These are phyloP conservation scores for Blastocystis sp. DNA, from an alignment of 352 stramenopile species.

Conservation along the genomic window DNA sequence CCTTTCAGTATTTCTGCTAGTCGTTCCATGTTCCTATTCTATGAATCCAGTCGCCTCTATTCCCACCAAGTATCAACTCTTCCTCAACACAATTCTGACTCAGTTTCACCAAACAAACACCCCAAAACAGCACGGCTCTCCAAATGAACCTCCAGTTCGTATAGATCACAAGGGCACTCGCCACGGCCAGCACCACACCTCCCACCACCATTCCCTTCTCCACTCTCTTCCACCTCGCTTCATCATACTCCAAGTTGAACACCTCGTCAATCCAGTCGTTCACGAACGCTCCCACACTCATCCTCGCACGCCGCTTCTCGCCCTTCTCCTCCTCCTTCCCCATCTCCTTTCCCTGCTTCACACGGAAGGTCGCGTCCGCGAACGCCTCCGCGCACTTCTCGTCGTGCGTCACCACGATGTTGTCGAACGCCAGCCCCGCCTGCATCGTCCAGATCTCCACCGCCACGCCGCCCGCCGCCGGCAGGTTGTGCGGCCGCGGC, in stretches of 20 bases:
- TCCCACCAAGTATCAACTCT: conserved; percentile 6
- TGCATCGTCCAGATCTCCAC: too few species aligned
- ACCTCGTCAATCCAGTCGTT: too few species aligned
- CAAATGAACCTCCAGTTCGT: background rate
- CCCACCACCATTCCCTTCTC: background rate
- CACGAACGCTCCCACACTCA: background rate
- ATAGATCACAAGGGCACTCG: background rate
- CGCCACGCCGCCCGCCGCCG: too few species aligned
- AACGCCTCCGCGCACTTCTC: too few species aligned
- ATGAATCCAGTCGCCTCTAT: background rate
- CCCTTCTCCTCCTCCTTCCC: conserved; percentile 71
- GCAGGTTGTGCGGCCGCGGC: too few species aligned
- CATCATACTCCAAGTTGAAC: conserved; percentile 1
- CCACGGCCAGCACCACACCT: background rate
- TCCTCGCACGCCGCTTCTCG: conserved; percentile 71
- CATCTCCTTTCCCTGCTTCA: conserved; percentile 78
- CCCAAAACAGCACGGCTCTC: too few species aligned
- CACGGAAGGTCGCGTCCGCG: conserved; percentile 77
- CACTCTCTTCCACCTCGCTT: background rate
- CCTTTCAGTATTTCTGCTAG: conserved; percentile 73
- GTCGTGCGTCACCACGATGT: too few species aligned
- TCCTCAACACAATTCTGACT: conserved; percentile 2
- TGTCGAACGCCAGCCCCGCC: too few species aligned
- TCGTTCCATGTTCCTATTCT: background rate
- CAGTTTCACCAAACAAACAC: background rate